These are phyloP conservation scores for Pseudodiploospora longispora DNA, from an alignment of 2,329 filamentous ascomycete species.

Conservation along the genomic window DNA sequence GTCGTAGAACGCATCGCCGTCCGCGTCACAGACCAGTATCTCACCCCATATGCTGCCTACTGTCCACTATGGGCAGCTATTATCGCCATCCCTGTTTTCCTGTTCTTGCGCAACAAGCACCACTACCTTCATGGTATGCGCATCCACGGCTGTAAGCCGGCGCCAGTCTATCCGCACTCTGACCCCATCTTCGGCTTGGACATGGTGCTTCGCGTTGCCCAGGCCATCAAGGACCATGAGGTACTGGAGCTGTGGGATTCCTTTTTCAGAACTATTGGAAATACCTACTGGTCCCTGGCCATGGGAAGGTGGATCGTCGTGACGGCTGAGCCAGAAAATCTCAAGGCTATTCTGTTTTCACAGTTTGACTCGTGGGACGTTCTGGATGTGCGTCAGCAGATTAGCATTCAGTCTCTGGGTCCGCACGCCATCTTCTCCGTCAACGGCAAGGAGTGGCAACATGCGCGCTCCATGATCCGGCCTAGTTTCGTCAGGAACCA, in stretches of 20 bases:
- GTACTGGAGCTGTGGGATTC: conserved; percentile 25
- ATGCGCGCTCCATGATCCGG: conserved; percentile 42
- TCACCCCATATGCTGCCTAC: conserved; percentile 4
- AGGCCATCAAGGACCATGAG: conserved; percentile 25
- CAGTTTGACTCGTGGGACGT: conserved; percentile 46
- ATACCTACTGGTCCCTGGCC: conserved; percentile 23
- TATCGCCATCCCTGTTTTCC: conserved; percentile 7
- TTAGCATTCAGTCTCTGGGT: conserved; percentile 38
- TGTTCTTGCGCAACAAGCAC: conserved; percentile 12
- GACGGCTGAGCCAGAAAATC: conserved; percentile 45
- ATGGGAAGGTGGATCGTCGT: conserved; percentile 33
- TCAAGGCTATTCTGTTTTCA: conserved; percentile 46
- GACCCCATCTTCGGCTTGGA: conserved; percentile 49
- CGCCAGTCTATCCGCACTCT: conserved; percentile 38
- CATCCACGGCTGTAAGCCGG: conserved; percentile 38
- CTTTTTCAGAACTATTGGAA: conserved; percentile 25
- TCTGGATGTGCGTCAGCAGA: conserved; percentile 25
- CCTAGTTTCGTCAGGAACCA: conserved; percentile 47
- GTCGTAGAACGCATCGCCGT: conserved; percentile 2
- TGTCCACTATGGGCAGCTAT: conserved; percentile 11
- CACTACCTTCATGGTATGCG: conserved; percentile 18
- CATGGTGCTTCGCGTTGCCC: conserved; percentile 31
- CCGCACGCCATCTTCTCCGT: conserved; percentile 44
- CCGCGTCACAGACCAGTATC: not conserved
- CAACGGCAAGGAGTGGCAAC: conserved; percentile 46